Evolutionary conservation across 345 rosid species (phyloP).

Genomic region (Linum tenue): DNA sequence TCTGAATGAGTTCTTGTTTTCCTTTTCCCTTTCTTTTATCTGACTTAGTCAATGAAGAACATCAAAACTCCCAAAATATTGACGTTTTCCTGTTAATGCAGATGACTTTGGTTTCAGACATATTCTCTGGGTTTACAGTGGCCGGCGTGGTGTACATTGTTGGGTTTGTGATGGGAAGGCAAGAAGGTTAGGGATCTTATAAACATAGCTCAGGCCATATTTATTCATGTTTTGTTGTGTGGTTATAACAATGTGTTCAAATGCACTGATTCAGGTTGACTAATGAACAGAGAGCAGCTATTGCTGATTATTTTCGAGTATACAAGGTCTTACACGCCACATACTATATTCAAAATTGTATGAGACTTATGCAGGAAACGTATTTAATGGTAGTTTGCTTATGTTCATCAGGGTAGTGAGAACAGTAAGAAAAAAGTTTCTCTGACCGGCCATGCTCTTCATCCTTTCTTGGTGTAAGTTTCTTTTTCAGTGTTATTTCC

Average conservation of each 20-base stretch:
- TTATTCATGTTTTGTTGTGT: slow-evolving; percentile 1
- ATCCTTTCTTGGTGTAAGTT: slow-evolving; percentile 84
- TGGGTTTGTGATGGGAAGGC: slow-evolving; percentile 97
- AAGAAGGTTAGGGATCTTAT: slow-evolving; percentile 45
- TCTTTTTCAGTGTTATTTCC: not conserved
- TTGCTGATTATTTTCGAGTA: slow-evolving; percentile 62
- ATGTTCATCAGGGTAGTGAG: slow-evolving; percentile 60
- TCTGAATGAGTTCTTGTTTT: no score
- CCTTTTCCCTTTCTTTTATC: no score
- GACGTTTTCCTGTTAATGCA: slow-evolving; percentile 21
- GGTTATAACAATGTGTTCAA: slow-evolving; percentile 3
- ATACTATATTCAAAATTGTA: not conserved
- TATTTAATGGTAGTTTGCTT: slow-evolving; percentile 6
- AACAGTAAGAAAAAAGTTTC: slow-evolving; percentile 66
- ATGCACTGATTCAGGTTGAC: slow-evolving; percentile 37
- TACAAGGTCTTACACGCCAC: slow-evolving; percentile 42
- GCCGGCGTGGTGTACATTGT: slow-evolving; percentile 95
- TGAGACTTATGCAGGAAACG: not conserved
- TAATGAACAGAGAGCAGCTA: slow-evolving; percentile 1
- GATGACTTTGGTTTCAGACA: slow-evolving; percentile 91
- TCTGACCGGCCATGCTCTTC: slow-evolving; percentile 57
- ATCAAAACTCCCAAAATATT: not conserved
- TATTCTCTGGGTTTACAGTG: slow-evolving; percentile 90
- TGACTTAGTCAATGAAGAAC: not conserved
- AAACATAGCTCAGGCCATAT: not conserved